phyloP scores from a whole-genome alignment of 139 green algal species.

The Chlorella sp. region DNA sequence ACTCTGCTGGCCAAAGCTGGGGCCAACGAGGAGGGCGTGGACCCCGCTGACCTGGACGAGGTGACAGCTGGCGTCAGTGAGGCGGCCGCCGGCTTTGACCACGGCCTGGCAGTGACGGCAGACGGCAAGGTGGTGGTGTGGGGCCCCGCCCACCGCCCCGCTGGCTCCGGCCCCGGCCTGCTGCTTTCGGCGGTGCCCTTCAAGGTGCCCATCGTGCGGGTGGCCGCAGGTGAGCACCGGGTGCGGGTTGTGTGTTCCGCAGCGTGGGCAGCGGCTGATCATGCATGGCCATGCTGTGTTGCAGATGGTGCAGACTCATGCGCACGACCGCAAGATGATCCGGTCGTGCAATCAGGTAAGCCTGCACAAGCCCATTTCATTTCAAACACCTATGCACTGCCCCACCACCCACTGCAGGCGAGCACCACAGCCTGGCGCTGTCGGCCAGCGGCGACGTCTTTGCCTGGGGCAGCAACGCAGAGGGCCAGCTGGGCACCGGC shows the following conservation, averaged over 20 bases:
- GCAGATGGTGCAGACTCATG: too few species aligned
- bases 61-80: background rate
- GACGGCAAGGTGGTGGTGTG: constrained; percentile 34
- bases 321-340: too few species aligned
- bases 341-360: too few species aligned
- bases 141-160: constrained; percentile 4
- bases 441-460: constrained; percentile 79
- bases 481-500: constrained; percentile 44
- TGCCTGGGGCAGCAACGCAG: constrained; percentile 75
- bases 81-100: constrained; percentile 38
- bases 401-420: constrained; percentile 52
- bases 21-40: constrained; percentile 9
- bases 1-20: constrained; percentile 45
- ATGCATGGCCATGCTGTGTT: too few species aligned
- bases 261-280: too few species aligned
- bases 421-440: constrained; percentile 89
- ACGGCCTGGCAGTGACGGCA: constrained; percentile 16
- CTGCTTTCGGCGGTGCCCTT: constrained; percentile 27
- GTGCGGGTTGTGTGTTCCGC: too few species aligned
- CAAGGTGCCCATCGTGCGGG: constrained; percentile 42
- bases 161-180: background rate
- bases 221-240: constrained; percentile 40
- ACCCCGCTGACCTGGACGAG: constrained; percentile 26
- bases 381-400: too few species aligned
- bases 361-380: too few species aligned